phyloP scores from a whole-genome alignment of 2,329 filamentous ascomycete species.

The Aspergillus niger region DNA sequence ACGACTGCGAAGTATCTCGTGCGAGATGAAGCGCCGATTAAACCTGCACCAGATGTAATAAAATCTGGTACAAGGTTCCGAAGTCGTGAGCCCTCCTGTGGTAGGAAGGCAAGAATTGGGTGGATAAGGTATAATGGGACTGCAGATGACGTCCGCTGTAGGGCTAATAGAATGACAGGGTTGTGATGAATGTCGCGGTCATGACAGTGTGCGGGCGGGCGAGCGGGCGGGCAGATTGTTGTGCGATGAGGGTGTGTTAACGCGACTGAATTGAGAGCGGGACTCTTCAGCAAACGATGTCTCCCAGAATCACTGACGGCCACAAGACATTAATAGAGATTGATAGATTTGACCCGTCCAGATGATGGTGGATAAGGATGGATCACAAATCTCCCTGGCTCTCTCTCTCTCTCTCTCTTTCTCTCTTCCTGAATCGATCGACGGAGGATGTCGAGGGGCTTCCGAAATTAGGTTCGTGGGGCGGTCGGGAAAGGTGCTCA shows the following conservation, averaged over 20 bases:
- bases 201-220: constrained; percentile 36
- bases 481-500: constrained; percentile 21
- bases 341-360: background rate
- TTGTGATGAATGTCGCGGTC: constrained; percentile 30
- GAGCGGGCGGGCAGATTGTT: constrained; percentile 35
- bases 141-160: background rate
- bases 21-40: constrained; percentile 10
- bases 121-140: background rate
- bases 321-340: background rate
- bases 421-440: constrained; percentile 20
- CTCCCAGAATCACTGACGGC: constrained; percentile 2
- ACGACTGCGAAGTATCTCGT: constrained; percentile 15
- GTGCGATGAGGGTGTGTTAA: constrained; percentile 34
- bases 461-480: constrained; percentile 33
- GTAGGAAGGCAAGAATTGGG: background rate
- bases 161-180: constrained; percentile 13
- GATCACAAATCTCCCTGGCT: background rate
- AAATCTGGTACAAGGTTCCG: constrained; percentile 11
- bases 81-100: background rate
- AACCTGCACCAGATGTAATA: constrained; percentile 18
- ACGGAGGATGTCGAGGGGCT: constrained; percentile 25
- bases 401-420: background rate
- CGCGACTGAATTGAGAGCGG: constrained; percentile 19
- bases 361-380: background rate
- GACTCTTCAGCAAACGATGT: constrained; percentile 18